Base-by-base conservation (phyloP, 768 basidiomycete species). In the Tylopilus plumbeoviolaceoides region DNA sequence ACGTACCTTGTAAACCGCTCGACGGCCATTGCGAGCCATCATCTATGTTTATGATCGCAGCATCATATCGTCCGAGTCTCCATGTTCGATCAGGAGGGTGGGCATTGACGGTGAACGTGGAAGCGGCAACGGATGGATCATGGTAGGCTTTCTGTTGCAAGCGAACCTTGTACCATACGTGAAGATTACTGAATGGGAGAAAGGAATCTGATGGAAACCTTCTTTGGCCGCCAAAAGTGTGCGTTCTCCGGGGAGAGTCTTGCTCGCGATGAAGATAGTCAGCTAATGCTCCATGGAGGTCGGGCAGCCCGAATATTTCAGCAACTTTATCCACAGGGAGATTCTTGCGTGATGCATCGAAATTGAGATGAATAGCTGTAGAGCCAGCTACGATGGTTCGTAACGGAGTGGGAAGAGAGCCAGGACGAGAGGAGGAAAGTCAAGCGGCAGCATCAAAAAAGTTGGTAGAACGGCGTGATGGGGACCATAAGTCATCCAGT, bases 81-180 rank as follows among this genome's bases (percentile, higher is more conserved):
- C 8, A 23, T n/a, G 17, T 33, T 15, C n/a, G n/a, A n/a, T n/a
- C n/a, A n/a, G n/a, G n/a, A n/a, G n/a, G n/a, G n/a, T n/a, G n/a
- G n/a, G n/a, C n/a, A n/a, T n/a, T n/a, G n/a, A n/a, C n/a, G n/a
- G n/a, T n/a, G n/a, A n/a, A n/a, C n/a, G n/a, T n/a, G n/a, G n/a
- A n/a, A n/a, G n/a, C n/a, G n/a, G n/a, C n/a, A n/a, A n/a, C n/a
- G n/a, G n/a, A n/a, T n/a, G n/a, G n/a, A n/a, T n/a, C n/a, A n/a
- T n/a, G n/a, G n/a, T n/a, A n/a, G n/a, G n/a, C n/a, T n/a, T n/a
- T n/a, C n/a, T n/a, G n/a, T n/a, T n/a, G n/a, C n/a, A n/a, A n/a
- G n/a, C n/a, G n/a, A n/a, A n/a, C n/a, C 20, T 50, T 50, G 41
- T 42, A 33, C 48, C 48, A 50, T 3, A 41, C 8, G 3, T 48